Evolutionary conservation across 2,329 filamentous ascomycete species (phyloP).

Genomic region (Fusarium metavorans): DNA sequence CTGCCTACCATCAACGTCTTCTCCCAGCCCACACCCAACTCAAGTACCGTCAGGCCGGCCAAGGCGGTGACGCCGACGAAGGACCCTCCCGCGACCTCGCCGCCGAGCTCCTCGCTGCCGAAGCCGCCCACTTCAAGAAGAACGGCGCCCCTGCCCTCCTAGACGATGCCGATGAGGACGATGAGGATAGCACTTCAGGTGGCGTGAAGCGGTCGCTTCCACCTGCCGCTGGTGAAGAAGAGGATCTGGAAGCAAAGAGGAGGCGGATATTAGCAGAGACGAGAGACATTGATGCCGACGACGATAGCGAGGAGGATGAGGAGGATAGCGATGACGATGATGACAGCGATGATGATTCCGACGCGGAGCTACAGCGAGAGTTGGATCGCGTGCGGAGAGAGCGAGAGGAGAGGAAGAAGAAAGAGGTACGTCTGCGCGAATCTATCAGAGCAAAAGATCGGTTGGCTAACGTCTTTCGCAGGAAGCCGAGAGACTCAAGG

Average conservation of each 20-base stretch:
- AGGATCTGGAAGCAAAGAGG: constrained; percentile 84
- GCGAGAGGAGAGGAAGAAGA: constrained; percentile 58
- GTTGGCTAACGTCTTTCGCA: constrained; percentile 47
- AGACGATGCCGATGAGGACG: constrained; percentile 64
- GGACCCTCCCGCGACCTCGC: constrained; percentile 83
- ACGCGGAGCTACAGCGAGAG: constrained; percentile 90
- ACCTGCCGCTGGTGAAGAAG: constrained; percentile 48
- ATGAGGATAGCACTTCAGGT: constrained; percentile 51
- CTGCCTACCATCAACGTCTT: constrained; percentile 95
- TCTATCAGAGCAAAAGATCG: not conserved
- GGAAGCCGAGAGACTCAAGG: constrained; percentile 83
- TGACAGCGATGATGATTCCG: constrained; percentile 65
- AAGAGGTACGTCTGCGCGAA: constrained; percentile 45
- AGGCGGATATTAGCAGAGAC: constrained; percentile 89
- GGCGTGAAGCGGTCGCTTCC: constrained; percentile 70
- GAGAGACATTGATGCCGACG: constrained; percentile 85
- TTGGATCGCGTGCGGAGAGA: constrained; percentile 93
- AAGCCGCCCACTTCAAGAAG: constrained; percentile 89
- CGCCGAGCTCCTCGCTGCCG: constrained; percentile 89
- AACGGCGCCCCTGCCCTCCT: constrained; percentile 63
- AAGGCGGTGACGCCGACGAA: constrained; percentile 81
- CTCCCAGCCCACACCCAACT: constrained; percentile 93
- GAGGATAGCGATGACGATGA: constrained; percentile 64
- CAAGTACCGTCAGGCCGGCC: constrained; percentile 87
- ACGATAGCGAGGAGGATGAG: constrained; percentile 69